Evolutionary conservation across 345 rosid genomes (phyloP).

Genomic region (Gynandropsis gynandra): DNA sequence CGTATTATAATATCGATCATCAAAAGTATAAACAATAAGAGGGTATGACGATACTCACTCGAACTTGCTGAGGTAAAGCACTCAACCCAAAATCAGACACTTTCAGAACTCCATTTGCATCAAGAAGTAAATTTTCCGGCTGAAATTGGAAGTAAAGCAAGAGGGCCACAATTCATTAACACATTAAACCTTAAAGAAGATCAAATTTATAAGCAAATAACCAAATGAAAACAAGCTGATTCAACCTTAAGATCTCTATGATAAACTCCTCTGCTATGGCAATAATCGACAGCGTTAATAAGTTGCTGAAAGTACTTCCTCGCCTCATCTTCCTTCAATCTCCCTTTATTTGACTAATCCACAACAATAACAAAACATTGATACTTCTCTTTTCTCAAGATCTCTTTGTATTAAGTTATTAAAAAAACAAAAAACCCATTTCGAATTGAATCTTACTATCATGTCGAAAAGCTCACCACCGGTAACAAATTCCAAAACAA

Average conservation of each 20-base stretch:
- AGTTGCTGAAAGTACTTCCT: conserved; percentile 94
- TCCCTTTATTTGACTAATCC: conserved; percentile 76
- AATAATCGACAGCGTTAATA: conserved; percentile 93
- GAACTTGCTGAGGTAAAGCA: conserved; percentile 98
- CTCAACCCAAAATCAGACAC: conserved; percentile 98
- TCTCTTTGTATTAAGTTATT: background rate
- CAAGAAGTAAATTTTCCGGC: conserved; percentile 96
- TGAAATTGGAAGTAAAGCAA: conserved; percentile 27
- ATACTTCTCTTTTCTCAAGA: background rate
- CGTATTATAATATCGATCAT: background rate
- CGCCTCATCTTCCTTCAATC: conserved; percentile 93
- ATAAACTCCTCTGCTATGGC: conserved; percentile 92
- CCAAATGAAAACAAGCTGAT: background rate
- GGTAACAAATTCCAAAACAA: conserved; percentile 84
- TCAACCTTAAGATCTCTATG: conserved; percentile 91
- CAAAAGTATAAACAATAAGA: background rate
- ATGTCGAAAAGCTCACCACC: conserved; percentile 98
- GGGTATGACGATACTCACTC: conserved; percentile 40
- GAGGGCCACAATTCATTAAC: background rate
- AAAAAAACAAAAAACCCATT: background rate
- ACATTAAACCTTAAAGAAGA: conserved; percentile 4
- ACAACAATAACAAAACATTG: conserved; percentile 10
- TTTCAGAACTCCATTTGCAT: conserved; percentile 76
- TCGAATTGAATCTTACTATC: conserved; percentile 53
- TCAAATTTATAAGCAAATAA: background rate